Conservation (phyloP, 345 rosid species). For the Moricandia arvensis region DNA sequence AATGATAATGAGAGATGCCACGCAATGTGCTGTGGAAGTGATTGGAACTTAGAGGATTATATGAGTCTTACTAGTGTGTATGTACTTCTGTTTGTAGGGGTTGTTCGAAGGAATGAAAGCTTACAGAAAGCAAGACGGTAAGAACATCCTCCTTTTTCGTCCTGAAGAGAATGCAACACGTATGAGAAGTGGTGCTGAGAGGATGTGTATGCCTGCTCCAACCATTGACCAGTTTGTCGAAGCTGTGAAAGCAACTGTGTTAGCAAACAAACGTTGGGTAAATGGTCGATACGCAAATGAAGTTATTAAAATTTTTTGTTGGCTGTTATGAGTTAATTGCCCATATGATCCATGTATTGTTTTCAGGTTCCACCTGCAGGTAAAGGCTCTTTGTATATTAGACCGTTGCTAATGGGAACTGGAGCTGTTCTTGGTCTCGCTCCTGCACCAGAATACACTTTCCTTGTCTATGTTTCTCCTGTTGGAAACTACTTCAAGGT, state of each 20-base stretch:
- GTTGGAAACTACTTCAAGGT: conserved; percentile 98
- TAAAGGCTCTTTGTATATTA: conserved; percentile 86
- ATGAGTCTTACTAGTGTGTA: no score
- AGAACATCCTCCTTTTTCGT: conserved; percentile 67
- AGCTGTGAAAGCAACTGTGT: conserved; percentile 78
- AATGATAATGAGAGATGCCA: no score
- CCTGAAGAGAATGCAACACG: conserved; percentile 89
- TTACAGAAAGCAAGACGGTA: conserved; percentile 70
- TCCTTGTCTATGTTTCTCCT: conserved; percentile 86
- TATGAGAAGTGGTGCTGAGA: conserved; percentile 83
- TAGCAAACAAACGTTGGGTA: conserved; percentile 97
- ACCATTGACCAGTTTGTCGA: conserved; percentile 80
- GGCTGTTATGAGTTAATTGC: background rate
- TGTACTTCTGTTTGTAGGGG: conserved; percentile 54
- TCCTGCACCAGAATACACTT: conserved; percentile 95
- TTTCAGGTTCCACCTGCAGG: conserved; percentile 87
- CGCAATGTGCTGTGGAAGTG: no score
- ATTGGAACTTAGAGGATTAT: no score
- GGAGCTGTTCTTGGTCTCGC: conserved; percentile 99
- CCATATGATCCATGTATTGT: conserved; percentile 10
- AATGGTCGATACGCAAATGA: no score
- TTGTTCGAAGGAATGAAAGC: conserved; percentile 96
- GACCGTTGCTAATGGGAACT: conserved; percentile 94
- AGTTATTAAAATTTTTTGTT: no score
- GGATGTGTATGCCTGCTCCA: conserved; percentile 97